Evolutionary conservation across 2,329 filamentous ascomycete genomes (phyloP).

Genomic region (Daldinia eschscholtzii): DNA sequence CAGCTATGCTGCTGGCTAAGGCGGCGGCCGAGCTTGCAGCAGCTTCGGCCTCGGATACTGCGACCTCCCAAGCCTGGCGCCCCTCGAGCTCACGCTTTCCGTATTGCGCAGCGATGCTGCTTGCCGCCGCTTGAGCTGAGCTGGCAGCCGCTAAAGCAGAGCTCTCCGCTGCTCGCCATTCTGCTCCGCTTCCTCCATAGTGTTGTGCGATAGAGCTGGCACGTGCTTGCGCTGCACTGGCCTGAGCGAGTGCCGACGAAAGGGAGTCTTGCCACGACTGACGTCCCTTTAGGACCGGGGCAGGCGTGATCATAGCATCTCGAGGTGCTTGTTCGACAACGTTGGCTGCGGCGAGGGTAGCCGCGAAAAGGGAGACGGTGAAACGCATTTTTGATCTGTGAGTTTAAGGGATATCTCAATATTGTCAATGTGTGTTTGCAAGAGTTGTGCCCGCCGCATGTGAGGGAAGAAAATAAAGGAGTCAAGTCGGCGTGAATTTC

Average conservation of each 20-base stretch:
- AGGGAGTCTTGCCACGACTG: constrained; percentile 34
- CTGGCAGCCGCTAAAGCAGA: constrained; percentile 29
- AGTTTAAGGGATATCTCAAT: constrained; percentile 15
- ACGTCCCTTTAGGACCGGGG: constrained; percentile 36
- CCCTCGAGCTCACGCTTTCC: constrained; percentile 28
- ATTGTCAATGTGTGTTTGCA: background rate
- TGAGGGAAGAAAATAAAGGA: background rate
- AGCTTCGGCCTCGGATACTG: constrained; percentile 17
- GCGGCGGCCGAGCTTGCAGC: constrained; percentile 19
- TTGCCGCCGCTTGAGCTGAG: constrained; percentile 25
- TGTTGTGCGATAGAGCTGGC: constrained; percentile 38
- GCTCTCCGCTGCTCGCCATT: constrained; percentile 18
- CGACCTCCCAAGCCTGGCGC: constrained; percentile 24
- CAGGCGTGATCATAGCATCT: constrained; percentile 44
- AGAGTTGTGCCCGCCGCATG: background rate
- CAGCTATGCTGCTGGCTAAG: constrained; percentile 24
- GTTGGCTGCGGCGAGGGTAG: constrained; percentile 40
- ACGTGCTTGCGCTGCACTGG: constrained; percentile 31
- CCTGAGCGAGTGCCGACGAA: constrained; percentile 36
- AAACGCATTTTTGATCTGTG: constrained; percentile 41
- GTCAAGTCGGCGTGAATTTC: constrained; percentile 21
- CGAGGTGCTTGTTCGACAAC: constrained; percentile 34
- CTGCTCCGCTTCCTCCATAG: constrained; percentile 5
- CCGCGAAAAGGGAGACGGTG: constrained; percentile 38
- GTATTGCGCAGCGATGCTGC: constrained; percentile 20